Evolutionary conservation across 139 green algal species (phyloP).

Genomic region (Tetraselmis striata): DNA sequence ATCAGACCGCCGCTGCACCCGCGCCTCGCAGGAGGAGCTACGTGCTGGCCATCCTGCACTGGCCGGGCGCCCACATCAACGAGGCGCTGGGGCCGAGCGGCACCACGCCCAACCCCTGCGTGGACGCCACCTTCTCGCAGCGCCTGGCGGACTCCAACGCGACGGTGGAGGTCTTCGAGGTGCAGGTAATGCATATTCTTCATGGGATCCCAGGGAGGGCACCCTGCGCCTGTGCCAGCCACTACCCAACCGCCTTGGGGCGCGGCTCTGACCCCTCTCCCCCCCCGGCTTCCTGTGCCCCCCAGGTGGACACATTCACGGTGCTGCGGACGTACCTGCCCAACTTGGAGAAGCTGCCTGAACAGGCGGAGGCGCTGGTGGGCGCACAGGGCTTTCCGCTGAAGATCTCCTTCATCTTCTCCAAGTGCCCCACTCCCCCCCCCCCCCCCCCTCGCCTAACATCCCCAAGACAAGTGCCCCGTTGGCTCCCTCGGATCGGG

Average conservation of each 20-base stretch:
- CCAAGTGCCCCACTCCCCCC: background rate
- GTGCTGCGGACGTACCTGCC: background rate
- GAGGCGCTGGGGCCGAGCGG: background rate
- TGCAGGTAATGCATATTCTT: too few relatives aligned
- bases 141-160: background rate
- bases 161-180: background rate
- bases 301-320: background rate
- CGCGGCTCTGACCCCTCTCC: too few relatives aligned
- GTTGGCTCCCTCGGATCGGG: background rate
- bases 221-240: too few relatives aligned
- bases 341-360: background rate
- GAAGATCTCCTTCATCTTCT: background rate
- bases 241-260: too few relatives aligned
- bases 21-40: background rate
- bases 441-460: too few relatives aligned
- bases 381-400: background rate
- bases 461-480: too few relatives aligned
- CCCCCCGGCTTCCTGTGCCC: too few relatives aligned
- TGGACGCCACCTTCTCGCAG: background rate
- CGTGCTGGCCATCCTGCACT: background rate
- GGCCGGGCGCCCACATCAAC: background rate
- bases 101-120: background rate
- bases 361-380: background rate
- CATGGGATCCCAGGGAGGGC: too few relatives aligned
- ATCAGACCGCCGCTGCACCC: too few relatives aligned